Evolutionary conservation across 1,284 basidiomycete genomes (phyloP).

Genomic region (Rhizoctonia solani): DNA sequence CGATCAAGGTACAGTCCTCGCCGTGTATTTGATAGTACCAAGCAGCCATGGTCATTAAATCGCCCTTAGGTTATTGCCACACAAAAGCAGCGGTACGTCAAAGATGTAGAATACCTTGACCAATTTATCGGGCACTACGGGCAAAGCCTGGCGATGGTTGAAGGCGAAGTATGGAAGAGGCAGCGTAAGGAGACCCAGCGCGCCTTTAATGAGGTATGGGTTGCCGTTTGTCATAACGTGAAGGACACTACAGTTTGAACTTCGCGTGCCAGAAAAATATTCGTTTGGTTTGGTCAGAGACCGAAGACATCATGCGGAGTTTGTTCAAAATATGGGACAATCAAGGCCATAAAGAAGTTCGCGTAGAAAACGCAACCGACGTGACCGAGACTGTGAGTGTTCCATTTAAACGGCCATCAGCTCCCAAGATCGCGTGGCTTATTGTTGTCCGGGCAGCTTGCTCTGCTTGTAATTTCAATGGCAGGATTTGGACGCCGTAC

Average conservation of each 20-base stretch:
- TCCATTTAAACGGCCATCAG: not conserved
- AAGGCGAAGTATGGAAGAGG: slow-evolving; percentile 33
- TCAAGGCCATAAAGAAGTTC: not conserved
- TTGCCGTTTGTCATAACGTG: not conserved
- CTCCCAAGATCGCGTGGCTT: not conserved
- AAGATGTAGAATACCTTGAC: not conserved
- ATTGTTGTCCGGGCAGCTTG: not conserved
- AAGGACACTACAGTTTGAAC: not conserved
- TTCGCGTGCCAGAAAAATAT: slow-evolving; percentile 9
- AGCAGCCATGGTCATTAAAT: no score
- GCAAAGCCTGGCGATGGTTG: slow-evolving; percentile 17
- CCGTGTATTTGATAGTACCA: no score
- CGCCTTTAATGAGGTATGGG: slow-evolving; percentile 33
- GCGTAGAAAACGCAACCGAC: not conserved
- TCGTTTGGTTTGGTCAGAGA: slow-evolving; percentile 11
- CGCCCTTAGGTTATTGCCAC: no score
- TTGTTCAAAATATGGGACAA: slow-evolving; percentile 14
- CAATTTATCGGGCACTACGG: slow-evolving; percentile 18
- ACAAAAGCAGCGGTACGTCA: not conserved
- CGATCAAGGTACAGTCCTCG: no score
- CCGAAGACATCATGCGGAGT: not conserved
- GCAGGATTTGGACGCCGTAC: slow-evolving; percentile 12
- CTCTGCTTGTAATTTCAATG: slow-evolving; percentile 20
- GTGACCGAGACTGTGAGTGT: slow-evolving; percentile 3
- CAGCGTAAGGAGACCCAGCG: slow-evolving; percentile 34